These are phyloP conservation scores for Przewalskia tangutica DNA, from an alignment of 257 asterid genomes.

Conservation along the genomic window DNA sequence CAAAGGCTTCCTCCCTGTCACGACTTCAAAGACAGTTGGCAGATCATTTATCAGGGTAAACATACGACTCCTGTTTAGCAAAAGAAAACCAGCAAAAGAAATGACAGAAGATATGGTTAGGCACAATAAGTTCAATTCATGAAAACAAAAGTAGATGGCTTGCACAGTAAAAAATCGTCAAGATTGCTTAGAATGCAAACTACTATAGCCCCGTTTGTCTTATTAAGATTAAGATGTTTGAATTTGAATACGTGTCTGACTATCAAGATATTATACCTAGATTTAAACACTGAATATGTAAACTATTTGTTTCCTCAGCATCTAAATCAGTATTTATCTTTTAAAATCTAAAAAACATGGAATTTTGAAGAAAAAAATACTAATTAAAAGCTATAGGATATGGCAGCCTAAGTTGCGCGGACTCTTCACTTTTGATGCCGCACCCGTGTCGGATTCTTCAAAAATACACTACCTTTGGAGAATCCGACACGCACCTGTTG, in stretches of 20 bases:
- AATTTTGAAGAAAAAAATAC: neutral
- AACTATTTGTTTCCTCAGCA: neutral
- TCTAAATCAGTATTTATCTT: neutral
- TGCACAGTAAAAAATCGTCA: neutral
- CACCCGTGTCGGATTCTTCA: too few relatives aligned
- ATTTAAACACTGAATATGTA: neutral
- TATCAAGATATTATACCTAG: neutral
- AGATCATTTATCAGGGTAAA: conserved; percentile 81
- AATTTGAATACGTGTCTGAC: neutral
- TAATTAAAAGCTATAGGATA: neutral
- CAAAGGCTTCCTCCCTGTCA: conserved; percentile 64
- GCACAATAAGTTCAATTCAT: neutral
- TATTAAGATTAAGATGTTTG: neutral
- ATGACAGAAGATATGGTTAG: neutral
- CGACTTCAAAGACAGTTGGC: conserved; percentile 80
- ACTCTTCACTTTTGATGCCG: too few relatives aligned
- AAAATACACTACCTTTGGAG: too few relatives aligned
- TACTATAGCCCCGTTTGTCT: neutral
- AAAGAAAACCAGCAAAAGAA: neutral
- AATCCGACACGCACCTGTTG: too few relatives aligned
- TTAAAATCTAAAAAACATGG: neutral
- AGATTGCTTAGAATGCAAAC: neutral
- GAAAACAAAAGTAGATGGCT: neutral
- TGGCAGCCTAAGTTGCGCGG: neutral
- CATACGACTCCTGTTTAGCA: conserved; percentile 58